These are phyloP conservation scores for Citrullus colocynthis DNA, from an alignment of 306 rosid species.

Conservation along the genomic window DNA sequence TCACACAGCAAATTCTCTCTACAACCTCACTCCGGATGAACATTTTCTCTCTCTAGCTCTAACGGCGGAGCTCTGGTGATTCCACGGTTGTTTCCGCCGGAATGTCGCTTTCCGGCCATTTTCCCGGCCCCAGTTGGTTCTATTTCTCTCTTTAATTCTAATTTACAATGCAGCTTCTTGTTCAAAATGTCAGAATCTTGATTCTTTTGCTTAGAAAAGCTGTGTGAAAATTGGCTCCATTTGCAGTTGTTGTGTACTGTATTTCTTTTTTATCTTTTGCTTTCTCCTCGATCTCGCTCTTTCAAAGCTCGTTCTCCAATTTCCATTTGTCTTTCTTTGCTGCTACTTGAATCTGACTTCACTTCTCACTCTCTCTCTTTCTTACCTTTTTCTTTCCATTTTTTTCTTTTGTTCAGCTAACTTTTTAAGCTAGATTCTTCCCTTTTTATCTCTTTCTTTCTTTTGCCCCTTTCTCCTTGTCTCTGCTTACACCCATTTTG, in stretches of 20 bases:
- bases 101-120: not conserved
- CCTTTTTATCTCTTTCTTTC: conserved; percentile 9
- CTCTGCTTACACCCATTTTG: conserved; percentile 1
- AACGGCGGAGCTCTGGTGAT: not conserved
- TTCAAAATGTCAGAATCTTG: conserved; percentile 7
- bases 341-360: conserved; percentile 21
- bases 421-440: conserved; percentile 7
- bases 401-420: not conserved
- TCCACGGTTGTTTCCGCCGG: not conserved
- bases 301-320: conserved; percentile 6
- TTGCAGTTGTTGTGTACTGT: not conserved
- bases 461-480: conserved; percentile 5
- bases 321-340: conserved; percentile 5
- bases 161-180: not conserved
- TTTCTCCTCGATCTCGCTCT: conserved; percentile 13
- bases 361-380: conserved; percentile 1
- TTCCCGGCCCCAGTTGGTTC: not conserved
- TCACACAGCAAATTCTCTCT: not conserved
- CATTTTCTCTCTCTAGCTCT: not conserved
- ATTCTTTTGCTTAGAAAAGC: conserved; percentile 8
- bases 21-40: not conserved
- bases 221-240: conserved; percentile 9
- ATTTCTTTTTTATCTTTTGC: not conserved
- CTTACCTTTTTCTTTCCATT: not conserved
- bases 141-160: not conserved